These are phyloP conservation scores for Cyberlindnera mississippiensis DNA, from an alignment of 805 yeast species.

Conservation along the genomic window DNA sequence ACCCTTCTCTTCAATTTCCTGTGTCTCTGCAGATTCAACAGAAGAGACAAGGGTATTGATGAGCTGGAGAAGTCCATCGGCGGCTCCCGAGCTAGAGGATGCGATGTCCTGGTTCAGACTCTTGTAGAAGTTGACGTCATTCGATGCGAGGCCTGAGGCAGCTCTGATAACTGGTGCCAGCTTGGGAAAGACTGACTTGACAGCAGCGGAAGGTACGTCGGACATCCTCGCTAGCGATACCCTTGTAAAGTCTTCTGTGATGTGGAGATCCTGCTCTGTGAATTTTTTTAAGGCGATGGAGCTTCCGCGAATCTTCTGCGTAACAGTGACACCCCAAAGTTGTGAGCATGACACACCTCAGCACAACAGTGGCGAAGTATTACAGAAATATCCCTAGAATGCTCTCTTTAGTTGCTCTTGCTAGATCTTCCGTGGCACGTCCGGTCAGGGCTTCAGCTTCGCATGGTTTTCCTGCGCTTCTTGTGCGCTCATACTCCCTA, in stretches of 20 bases:
- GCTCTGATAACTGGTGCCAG: slow-evolving; percentile 59
- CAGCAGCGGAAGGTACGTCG: not conserved
- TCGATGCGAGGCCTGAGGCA: slow-evolving; percentile 66
- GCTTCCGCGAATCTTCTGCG: too few relatives aligned
- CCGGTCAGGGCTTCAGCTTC: not conserved
- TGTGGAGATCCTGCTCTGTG: too few relatives aligned
- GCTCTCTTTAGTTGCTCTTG: too few relatives aligned
- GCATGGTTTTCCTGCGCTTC: not conserved
- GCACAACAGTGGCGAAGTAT: too few relatives aligned
- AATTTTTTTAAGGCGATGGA: too few relatives aligned
- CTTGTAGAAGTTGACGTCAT: slow-evolving; percentile 74
- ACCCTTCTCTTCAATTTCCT: slow-evolving; percentile 36
- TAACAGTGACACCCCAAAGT: too few relatives aligned
- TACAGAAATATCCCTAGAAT: too few relatives aligned
- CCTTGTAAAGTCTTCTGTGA: not conserved
- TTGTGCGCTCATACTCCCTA: slow-evolving; percentile 19
- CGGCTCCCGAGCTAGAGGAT: slow-evolving; percentile 35
- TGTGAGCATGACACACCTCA: too few relatives aligned
- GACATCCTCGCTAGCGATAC: not conserved
- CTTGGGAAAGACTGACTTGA: slow-evolving; percentile 33
- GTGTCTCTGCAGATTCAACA: slow-evolving; percentile 28
- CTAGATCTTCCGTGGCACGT: not conserved
- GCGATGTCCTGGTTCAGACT: slow-evolving; percentile 52
- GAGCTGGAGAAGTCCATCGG: slow-evolving; percentile 40
- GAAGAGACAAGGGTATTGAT: slow-evolving; percentile 43